phyloP scores from a whole-genome alignment of 768 basidiomycete species.

The Phylloporus arenicola region DNA sequence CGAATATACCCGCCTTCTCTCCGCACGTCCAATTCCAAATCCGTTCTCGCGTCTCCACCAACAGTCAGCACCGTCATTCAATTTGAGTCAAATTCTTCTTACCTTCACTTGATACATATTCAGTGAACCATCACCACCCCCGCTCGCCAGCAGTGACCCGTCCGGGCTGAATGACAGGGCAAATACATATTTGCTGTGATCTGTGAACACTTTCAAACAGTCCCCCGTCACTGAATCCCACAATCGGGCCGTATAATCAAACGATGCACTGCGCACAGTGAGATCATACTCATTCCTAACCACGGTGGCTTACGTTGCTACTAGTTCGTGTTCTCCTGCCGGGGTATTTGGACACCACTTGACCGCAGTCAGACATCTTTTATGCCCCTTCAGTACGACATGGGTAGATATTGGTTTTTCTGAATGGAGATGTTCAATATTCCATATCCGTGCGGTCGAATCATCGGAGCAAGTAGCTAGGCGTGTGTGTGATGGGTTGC shows the following conservation, averaged over 20 bases:
- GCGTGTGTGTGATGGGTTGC: slow-evolving; percentile 57
- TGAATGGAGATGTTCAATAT: slow-evolving; percentile 43
- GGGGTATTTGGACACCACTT: slow-evolving; percentile 60
- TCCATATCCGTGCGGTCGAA: slow-evolving; percentile 72
- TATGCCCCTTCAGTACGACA: slow-evolving; percentile 57
- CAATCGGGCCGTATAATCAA: slow-evolving; percentile 72
- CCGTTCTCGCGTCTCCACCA: slow-evolving; percentile 39
- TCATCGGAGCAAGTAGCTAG: slow-evolving; percentile 84
- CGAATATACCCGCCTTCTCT: slow-evolving; percentile 64
- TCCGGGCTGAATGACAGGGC: slow-evolving; percentile 71
- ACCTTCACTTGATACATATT: slow-evolving; percentile 69
- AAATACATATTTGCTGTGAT: slow-evolving; percentile 70
- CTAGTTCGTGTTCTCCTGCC: slow-evolving; percentile 49
- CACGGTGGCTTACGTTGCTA: slow-evolving; percentile 58
- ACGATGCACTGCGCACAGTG: slow-evolving; percentile 53
- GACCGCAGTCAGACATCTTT: slow-evolving; percentile 56
- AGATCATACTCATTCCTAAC: slow-evolving; percentile 2
- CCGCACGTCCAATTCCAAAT: slow-evolving; percentile 63
- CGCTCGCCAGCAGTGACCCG: slow-evolving; percentile 68
- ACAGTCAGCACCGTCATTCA: slow-evolving; percentile 5
- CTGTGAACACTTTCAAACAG: slow-evolving; percentile 65
- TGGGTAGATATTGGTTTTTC: slow-evolving; percentile 18
- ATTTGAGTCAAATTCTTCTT: slow-evolving; percentile 29
- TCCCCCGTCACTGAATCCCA: slow-evolving; percentile 80
- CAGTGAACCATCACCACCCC: slow-evolving; percentile 73